These are phyloP conservation scores for Xylariaceae sp. DNA, from an alignment of 2,329 filamentous ascomycete species.

Conservation along the genomic window DNA sequence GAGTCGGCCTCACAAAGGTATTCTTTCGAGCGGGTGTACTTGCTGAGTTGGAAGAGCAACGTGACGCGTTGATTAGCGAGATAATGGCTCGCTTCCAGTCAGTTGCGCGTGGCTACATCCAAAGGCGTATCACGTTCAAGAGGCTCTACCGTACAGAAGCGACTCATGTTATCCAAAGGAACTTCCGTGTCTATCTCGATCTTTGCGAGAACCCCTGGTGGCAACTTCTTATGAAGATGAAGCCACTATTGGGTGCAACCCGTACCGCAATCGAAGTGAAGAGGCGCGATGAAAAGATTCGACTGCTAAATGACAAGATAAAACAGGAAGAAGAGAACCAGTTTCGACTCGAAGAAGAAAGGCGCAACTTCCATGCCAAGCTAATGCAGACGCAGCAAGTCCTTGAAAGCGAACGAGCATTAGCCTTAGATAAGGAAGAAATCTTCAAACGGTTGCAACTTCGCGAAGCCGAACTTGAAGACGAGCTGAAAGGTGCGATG, in stretches of 20 bases:
- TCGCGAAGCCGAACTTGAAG: slow-evolving; percentile 88
- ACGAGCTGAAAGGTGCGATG: slow-evolving; percentile 88
- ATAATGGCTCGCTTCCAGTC: slow-evolving; percentile 96
- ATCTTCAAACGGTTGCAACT: slow-evolving; percentile 96
- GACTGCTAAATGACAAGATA: slow-evolving; percentile 83
- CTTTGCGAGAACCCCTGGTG: slow-evolving; percentile 96
- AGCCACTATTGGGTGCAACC: slow-evolving; percentile 88
- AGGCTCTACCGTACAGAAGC: slow-evolving; percentile 92
- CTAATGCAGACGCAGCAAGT: slow-evolving; percentile 90
- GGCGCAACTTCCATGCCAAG: slow-evolving; percentile 82
- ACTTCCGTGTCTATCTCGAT: slow-evolving; percentile 89
- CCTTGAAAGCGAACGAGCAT: slow-evolving; percentile 90
- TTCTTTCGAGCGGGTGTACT: slow-evolving; percentile 97
- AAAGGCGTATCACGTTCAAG: slow-evolving; percentile 88
- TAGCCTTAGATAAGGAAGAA: slow-evolving; percentile 96
- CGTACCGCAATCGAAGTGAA: slow-evolving; percentile 92
- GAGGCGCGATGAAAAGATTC: slow-evolving; percentile 91
- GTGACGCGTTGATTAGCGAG: slow-evolving; percentile 87
- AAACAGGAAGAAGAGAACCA: slow-evolving; percentile 73
- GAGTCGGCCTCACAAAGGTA: slow-evolving; percentile 94
- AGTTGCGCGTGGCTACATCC: slow-evolving; percentile 84
- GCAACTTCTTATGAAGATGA: slow-evolving; percentile 93
- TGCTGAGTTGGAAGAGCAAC: slow-evolving; percentile 93
- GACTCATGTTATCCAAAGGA: slow-evolving; percentile 90
- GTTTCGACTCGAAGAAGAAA: slow-evolving; percentile 85